phyloP scores from a whole-genome alignment of 495 filamentous ascomycete genomes.

The Podospora conica region DNA sequence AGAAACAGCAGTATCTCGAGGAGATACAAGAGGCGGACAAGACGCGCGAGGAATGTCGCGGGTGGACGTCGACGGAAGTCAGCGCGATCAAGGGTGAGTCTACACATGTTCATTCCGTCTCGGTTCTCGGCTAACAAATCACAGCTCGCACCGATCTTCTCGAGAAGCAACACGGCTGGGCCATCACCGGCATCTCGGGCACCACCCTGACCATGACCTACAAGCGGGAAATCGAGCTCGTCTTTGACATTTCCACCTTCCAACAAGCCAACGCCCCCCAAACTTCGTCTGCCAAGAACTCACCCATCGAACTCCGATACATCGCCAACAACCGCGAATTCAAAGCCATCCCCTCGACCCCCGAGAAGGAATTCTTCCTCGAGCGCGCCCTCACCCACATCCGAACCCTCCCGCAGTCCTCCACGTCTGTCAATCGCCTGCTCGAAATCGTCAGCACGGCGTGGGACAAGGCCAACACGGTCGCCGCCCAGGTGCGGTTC shows the following conservation, averaged over 20 bases:
- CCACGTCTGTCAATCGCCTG: conserved; percentile 47
- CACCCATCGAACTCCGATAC: conserved; percentile 48
- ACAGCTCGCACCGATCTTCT: conserved; percentile 61
- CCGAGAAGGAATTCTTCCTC: conserved; percentile 64
- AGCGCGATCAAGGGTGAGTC: conserved; percentile 60
- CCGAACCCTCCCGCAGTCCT: conserved; percentile 45
- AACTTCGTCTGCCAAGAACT: conserved; percentile 21
- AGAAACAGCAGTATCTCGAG: conserved; percentile 59
- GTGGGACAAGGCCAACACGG: conserved; percentile 53
- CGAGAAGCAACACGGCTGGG: conserved; percentile 73
- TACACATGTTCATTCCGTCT: background rate
- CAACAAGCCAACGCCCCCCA: conserved; percentile 4
- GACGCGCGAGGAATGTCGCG: conserved; percentile 77
- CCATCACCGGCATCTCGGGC: conserved; percentile 55
- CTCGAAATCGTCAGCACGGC: conserved; percentile 47
- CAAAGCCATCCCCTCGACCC: conserved; percentile 41
- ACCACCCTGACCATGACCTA: conserved; percentile 73
- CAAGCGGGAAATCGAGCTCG: conserved; percentile 65
- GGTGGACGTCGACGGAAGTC: conserved; percentile 81
- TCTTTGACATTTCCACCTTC: conserved; percentile 64
- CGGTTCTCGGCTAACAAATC: conserved; percentile 6
- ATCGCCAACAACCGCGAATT: conserved; percentile 44
- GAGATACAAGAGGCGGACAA: conserved; percentile 82
- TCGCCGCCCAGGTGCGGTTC: conserved; percentile 49
- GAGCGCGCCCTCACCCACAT: conserved; percentile 55